Percentiles rank a stretch among this genome's conserved stretches.
phyloP scores from a whole-genome alignment of 371 early-diverging fungal species.

The Rhizopus arrhizus region DNA sequence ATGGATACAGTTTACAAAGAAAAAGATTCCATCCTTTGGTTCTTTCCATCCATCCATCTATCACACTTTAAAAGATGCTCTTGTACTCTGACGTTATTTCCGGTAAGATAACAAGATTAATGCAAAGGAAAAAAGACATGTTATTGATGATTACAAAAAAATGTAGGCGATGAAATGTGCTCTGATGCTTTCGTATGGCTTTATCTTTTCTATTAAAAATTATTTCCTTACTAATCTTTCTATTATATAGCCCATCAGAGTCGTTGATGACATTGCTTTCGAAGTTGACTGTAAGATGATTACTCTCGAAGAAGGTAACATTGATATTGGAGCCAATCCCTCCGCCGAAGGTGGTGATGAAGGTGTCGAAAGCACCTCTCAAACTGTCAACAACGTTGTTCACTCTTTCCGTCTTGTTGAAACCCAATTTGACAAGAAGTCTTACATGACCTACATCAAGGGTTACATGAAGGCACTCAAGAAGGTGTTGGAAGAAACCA shows the following conservation, averaged over 20 bases:
- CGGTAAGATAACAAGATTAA: conserved; percentile 32
- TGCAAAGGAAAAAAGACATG: background rate
- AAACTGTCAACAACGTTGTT: conserved; percentile 86
- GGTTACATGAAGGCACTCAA: conserved; percentile 87
- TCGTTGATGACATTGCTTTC: conserved; percentile 68
- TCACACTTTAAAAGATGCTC: conserved; percentile 43
- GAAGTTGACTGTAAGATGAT: conserved; percentile 86
- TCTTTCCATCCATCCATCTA: conserved; percentile 42
- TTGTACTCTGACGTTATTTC: conserved; percentile 50
- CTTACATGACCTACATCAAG: conserved; percentile 90
- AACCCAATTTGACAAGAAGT: conserved; percentile 91
- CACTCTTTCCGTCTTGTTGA: conserved; percentile 76
- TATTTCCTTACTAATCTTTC: background rate
- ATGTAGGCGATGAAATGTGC: conserved; percentile 85
- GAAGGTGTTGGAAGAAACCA: conserved; percentile 60
- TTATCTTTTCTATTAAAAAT: background rate
- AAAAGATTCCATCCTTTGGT: background rate
- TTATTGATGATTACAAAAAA: background rate
- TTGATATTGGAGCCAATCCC: conserved; percentile 94
- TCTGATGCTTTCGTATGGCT: conserved; percentile 80
- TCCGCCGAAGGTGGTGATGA: conserved; percentile 87
- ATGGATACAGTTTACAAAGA: background rate
- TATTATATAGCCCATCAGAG: conserved; percentile 54
- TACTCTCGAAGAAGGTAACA: conserved; percentile 66
- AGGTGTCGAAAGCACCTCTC: conserved; percentile 57